Evolutionary conservation across 805 yeast species (phyloP).

Genomic region (Spencermartinsiella europaea): DNA sequence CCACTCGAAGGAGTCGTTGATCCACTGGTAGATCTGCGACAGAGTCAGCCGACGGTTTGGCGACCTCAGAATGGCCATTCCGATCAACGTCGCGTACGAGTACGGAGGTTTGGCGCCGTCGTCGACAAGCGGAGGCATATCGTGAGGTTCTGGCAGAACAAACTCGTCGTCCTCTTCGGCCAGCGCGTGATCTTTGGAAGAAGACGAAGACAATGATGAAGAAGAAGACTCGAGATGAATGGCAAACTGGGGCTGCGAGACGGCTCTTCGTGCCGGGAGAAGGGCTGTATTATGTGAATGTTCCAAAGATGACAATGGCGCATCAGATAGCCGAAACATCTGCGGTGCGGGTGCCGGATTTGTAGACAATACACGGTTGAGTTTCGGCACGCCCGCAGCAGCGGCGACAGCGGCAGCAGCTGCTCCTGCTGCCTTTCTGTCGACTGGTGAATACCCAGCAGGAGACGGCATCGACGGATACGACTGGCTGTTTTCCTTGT

Average conservation of each 20-base stretch:
- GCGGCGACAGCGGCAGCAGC: no score
- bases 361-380: no score
- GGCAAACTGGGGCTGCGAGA: background rate
- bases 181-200: conserved; percentile 2
- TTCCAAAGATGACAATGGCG: background rate
- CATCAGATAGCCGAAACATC: background rate
- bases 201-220: background rate
- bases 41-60: conserved; percentile 64
- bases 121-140: conserved; percentile 31
- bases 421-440: conserved; percentile 6
- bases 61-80: conserved; percentile 86
- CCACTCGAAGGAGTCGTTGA: conserved; percentile 74
- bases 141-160: conserved; percentile 11
- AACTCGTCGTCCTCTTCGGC: conserved; percentile 1
- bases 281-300: background rate
- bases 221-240: no score
- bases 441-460: conserved; percentile 16
- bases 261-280: background rate
- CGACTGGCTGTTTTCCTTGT: conserved; percentile 6
- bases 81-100: conserved; percentile 89
- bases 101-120: conserved; percentile 81
- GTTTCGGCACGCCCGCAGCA: no score
- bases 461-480: conserved; percentile 17
- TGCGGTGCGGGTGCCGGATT: no score
- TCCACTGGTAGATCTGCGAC: conserved; percentile 89